Conservation (phyloP, 2,329 filamentous ascomycete species). For the Paramyrothecium sp. region DNA sequence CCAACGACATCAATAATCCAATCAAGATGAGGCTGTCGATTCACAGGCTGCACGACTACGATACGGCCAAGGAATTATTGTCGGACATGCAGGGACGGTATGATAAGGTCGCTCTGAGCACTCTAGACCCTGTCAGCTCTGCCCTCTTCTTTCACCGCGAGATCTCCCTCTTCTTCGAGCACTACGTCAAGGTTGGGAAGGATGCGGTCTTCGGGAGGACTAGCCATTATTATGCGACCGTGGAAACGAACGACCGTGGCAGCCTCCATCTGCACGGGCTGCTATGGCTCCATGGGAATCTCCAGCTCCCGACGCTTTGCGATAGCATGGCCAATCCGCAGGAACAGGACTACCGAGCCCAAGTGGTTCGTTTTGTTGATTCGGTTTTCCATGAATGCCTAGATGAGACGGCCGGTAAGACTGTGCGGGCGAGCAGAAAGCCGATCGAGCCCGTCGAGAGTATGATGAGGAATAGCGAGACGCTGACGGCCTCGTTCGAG, state of each 20-base stretch:
- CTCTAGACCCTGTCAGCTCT: constrained; percentile 5
- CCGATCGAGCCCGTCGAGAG: neutral
- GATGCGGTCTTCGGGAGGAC: constrained; percentile 7
- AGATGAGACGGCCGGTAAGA: neutral
- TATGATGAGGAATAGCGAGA: neutral
- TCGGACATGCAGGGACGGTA: neutral
- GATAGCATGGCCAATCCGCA: neutral
- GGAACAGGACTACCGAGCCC: neutral
- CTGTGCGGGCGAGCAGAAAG: neutral
- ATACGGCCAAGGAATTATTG: neutral
- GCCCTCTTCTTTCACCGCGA: constrained; percentile 6
- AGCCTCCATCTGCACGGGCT: constrained; percentile 1
- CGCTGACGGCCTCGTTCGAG: neutral
- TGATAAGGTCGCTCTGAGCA: neutral
- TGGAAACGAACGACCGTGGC: constrained; percentile 6
- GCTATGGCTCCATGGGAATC: neutral
- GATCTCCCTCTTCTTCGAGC: constrained; percentile 8
- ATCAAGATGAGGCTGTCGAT: too few species aligned
- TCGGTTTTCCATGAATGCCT: neutral
- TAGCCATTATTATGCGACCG: too few species aligned
- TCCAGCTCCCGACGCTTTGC: neutral
- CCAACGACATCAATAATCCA: too few species aligned
- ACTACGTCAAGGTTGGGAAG: constrained; percentile 7
- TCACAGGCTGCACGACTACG: too few species aligned
- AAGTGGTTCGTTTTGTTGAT: neutral